These are phyloP conservation scores for Pestalotiopsis sp. DNA, from an alignment of 2,329 filamentous ascomycete genomes.

Conservation along the genomic window DNA sequence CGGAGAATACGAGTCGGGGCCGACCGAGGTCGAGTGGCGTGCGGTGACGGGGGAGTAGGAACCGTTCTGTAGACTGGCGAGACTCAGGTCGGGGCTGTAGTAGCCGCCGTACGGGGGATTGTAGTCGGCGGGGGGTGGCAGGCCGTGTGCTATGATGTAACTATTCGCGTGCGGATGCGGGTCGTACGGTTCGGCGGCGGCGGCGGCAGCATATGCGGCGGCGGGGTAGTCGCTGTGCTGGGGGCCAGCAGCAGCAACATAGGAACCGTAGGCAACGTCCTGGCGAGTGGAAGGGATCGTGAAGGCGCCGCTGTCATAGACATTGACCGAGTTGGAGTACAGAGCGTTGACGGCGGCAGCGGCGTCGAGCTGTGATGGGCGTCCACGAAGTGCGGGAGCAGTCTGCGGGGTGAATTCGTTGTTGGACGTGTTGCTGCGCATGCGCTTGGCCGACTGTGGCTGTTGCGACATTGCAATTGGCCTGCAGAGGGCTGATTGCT, in stretches of 20 bases:
- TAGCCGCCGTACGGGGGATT: constrained; percentile 12
- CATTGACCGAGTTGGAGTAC: constrained; percentile 5
- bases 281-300: constrained; percentile 10
- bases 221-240: constrained; percentile 23
- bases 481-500: constrained; percentile 11
- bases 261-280: constrained; percentile 15
- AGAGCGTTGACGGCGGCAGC: not conserved
- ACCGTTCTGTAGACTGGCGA: not conserved
- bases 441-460: constrained; percentile 20
- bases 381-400: constrained; percentile 31
- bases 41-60: constrained; percentile 6
- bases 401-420: constrained; percentile 33
- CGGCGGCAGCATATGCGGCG: not conserved
- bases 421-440: constrained; percentile 19
- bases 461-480: constrained; percentile 17
- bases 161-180: constrained; percentile 30
- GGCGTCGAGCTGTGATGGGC: constrained; percentile 10
- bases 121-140: constrained; percentile 28
- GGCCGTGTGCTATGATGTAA: constrained; percentile 30
- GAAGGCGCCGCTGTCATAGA: constrained; percentile 9
- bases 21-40: constrained; percentile 11
- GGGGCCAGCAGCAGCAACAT: constrained; percentile 21
- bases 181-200: constrained; percentile 25
- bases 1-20: constrained; percentile 11
- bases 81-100: not conserved